A percentile compares a stretch with the other conserved stretches of the same genome.
Evolutionary conservation across 306 rosid genomes (phyloP).

Genomic region (Casuarina cunninghamiana): DNA sequence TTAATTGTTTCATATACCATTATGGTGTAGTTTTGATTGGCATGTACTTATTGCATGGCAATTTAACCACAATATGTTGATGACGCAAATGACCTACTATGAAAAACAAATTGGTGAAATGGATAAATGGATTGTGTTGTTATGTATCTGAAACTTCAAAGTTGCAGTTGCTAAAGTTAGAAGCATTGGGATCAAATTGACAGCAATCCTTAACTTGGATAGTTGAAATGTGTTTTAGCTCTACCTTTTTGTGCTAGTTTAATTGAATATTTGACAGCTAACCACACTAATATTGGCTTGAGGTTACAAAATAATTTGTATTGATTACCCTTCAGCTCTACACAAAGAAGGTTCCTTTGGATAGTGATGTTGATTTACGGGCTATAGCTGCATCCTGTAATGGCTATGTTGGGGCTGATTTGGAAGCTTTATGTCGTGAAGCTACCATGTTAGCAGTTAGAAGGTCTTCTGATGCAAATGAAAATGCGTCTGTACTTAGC

Average conservation of each 20-base stretch:
- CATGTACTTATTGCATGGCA: no score
- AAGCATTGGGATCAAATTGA: not conserved
- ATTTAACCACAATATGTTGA: no score
- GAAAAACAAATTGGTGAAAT: not conserved
- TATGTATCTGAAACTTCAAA: not conserved
- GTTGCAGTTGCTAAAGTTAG: not conserved
- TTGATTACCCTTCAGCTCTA: constrained; percentile 58
- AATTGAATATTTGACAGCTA: constrained; percentile 15
- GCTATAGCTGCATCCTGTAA: constrained; percentile 80
- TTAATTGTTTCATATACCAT: not conserved
- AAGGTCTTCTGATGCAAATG: constrained; percentile 51
- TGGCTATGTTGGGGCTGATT: constrained; percentile 95
- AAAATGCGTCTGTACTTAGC: constrained; percentile 37
- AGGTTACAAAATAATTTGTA: constrained; percentile 18
- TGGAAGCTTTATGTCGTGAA: constrained; percentile 82
- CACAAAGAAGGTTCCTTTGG: constrained; percentile 68
- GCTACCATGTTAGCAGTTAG: constrained; percentile 55
- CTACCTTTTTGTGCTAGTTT: not conserved
- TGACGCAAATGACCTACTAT: no score
- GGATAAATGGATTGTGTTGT: not conserved
- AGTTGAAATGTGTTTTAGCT: not conserved
- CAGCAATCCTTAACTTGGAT: not conserved
- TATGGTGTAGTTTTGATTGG: no score
- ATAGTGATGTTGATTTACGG: constrained; percentile 52
- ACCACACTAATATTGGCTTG: constrained; percentile 8